Evolutionary conservation across 208 protist species (phyloP).

Genomic region (Acanthamoeba sp.): DNA sequence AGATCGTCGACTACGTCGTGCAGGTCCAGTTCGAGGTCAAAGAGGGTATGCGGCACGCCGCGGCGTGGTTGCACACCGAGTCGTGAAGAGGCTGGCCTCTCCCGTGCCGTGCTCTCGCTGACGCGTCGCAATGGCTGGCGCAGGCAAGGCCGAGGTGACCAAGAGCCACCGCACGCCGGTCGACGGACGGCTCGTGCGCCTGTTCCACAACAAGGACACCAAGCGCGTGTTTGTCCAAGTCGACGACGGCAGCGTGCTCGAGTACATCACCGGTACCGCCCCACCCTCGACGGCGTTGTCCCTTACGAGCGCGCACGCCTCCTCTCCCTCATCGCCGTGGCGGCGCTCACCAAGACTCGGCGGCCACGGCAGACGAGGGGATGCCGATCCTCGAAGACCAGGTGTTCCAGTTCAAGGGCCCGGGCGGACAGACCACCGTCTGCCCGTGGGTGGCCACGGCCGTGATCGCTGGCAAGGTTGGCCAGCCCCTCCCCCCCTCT

Average conservation of each 20-base stretch:
- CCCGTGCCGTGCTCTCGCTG: too few species aligned
- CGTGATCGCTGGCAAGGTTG: neutral
- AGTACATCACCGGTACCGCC: neutral
- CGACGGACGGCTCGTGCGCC: slow-evolving; percentile 28
- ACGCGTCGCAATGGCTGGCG: too few species aligned
- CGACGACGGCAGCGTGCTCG: slow-evolving; percentile 43
- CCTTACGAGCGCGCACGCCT: neutral
- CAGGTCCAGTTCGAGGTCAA: slow-evolving; percentile 31
- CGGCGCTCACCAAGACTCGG: neutral
- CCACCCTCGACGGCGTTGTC: too few species aligned
- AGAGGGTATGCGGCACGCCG: neutral
- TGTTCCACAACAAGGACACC: slow-evolving; percentile 76
- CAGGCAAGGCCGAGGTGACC: slow-evolving; percentile 19
- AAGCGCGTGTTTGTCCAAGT: slow-evolving; percentile 13
- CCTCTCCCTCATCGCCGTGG: neutral
- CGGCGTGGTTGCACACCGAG: too few species aligned
- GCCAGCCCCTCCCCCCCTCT: neutral
- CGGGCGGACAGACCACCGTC: slow-evolving; percentile 26
- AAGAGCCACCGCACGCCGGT: slow-evolving; percentile 55
- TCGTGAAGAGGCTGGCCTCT: too few species aligned
- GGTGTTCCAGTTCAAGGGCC: slow-evolving; percentile 69
- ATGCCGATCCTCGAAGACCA: neutral
- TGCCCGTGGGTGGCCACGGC: slow-evolving; percentile 69
- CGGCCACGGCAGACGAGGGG: neutral
- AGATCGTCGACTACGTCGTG: slow-evolving; percentile 33